These are phyloP conservation scores for Plectosphaerella cucumerina DNA, from an alignment of 2,329 filamentous ascomycete genomes.

Conservation along the genomic window DNA sequence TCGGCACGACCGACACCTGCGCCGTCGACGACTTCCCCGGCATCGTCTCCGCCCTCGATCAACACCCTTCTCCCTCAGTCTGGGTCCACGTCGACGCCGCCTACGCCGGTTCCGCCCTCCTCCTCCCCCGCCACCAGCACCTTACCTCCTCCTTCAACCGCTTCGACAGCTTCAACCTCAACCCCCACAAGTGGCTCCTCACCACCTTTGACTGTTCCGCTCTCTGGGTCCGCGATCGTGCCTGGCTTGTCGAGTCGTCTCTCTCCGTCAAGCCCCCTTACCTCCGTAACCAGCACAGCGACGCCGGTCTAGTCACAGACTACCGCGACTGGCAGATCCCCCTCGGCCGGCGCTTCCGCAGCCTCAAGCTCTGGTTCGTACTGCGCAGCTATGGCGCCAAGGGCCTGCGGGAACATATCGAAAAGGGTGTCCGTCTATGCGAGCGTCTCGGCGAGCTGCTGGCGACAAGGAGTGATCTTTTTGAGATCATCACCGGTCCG, in stretches of 20 bases:
- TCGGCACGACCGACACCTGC: constrained; percentile 87
- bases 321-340: constrained; percentile 98
- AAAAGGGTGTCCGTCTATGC: constrained; percentile 64
- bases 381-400: constrained; percentile 75
- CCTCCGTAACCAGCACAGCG: constrained; percentile 74
- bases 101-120: constrained; percentile 81
- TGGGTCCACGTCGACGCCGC: constrained; percentile 96
- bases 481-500: constrained; percentile 70
- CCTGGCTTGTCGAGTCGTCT: constrained; percentile 68
- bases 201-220: constrained; percentile 87
- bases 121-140: constrained; percentile 76
- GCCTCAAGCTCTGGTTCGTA: constrained; percentile 94
- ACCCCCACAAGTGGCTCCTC: constrained; percentile 97
- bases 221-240: constrained; percentile 71
- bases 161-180: constrained; percentile 90
- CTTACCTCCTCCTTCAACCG: constrained; percentile 55
- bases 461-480: constrained; percentile 59
- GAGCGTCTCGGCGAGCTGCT: constrained; percentile 64
- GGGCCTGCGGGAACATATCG: constrained; percentile 71
- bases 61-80: constrained; percentile 41
- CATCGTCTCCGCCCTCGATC: constrained; percentile 50
- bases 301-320: constrained; percentile 82
- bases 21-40: constrained; percentile 77
- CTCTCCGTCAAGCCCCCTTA: constrained; percentile 78
- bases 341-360: constrained; percentile 80